Conservation (phyloP, 495 filamentous ascomycete species). For the Penicillium roqueforti region DNA sequence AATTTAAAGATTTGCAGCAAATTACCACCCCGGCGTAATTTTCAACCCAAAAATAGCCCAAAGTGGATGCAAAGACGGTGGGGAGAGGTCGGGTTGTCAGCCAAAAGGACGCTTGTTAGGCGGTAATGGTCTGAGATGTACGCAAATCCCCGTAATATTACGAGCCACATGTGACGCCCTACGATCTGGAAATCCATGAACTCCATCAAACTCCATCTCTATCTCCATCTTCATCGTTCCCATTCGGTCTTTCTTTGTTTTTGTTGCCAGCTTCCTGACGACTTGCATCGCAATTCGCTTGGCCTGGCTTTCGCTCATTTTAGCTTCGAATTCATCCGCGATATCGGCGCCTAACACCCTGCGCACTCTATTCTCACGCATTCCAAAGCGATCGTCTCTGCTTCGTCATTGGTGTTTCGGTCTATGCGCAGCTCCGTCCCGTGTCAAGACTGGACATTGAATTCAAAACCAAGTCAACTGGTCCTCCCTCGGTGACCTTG, state of each 20-base stretch:
- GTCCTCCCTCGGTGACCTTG: conserved; percentile 2
- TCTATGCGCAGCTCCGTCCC: conserved; percentile 7
- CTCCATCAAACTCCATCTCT: not conserved
- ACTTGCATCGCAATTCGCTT: not conserved
- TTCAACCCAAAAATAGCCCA: conserved; percentile 22
- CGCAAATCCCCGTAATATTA: conserved; percentile 22
- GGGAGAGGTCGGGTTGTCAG: conserved; percentile 1
- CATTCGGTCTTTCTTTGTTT: conserved; percentile 14
- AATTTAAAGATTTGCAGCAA: not conserved
- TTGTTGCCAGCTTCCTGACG: conserved; percentile 3
- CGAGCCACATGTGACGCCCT: conserved; percentile 27
- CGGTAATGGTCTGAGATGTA: conserved; percentile 11
- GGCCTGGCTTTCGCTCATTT: conserved; percentile 19
- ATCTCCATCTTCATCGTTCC: conserved; percentile 11
- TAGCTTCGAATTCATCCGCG: not conserved
- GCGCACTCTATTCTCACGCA: not conserved
- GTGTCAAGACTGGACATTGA: not conserved
- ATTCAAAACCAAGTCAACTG: not conserved
- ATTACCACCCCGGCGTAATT: conserved; percentile 6
- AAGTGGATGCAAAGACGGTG: conserved; percentile 14
- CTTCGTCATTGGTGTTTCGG: conserved; percentile 9
- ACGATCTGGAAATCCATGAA: conserved; percentile 20
- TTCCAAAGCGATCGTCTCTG: conserved; percentile 6
- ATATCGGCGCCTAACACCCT: conserved; percentile 7
- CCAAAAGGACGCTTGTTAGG: not conserved